A percentile compares a stretch with the other conserved stretches of the same genome.
phyloP scores from a whole-genome alignment of 768 basidiomycete species.

The Hemileccinum rubropunctum region DNA sequence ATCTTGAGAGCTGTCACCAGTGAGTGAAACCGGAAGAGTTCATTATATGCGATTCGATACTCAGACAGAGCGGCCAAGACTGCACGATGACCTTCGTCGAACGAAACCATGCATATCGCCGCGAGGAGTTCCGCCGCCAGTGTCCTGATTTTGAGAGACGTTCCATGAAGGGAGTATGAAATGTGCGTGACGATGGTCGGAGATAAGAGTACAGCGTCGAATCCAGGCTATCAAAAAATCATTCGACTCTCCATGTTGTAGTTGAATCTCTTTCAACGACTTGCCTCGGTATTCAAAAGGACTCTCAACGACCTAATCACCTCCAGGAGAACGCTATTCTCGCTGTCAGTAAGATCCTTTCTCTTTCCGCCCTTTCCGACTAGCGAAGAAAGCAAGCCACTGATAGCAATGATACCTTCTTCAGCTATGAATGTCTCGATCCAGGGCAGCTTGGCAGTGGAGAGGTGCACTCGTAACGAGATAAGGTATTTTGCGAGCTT shows the following conservation, averaged over 20 bases:
- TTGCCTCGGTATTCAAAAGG: slow-evolving; percentile 80
- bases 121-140: slow-evolving; percentile 77
- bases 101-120: slow-evolving; percentile 75
- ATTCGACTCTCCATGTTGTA: background rate
- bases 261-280: slow-evolving; percentile 4
- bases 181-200: slow-evolving; percentile 70
- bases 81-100: slow-evolving; percentile 65
- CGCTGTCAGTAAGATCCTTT: slow-evolving; percentile 58
- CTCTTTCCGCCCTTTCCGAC: slow-evolving; percentile 69
- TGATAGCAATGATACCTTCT: slow-evolving; percentile 65
- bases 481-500: slow-evolving; percentile 77
- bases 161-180: slow-evolving; percentile 62
- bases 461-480: slow-evolving; percentile 79
- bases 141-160: slow-evolving; percentile 66
- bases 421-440: slow-evolving; percentile 68
- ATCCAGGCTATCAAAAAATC: slow-evolving; percentile 55
- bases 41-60: slow-evolving; percentile 65
- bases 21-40: slow-evolving; percentile 77
- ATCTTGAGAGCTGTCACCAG: slow-evolving; percentile 63
- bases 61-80: slow-evolving; percentile 82
- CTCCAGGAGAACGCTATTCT: slow-evolving; percentile 68
- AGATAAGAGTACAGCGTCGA: slow-evolving; percentile 60
- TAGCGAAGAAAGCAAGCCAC: slow-evolving; percentile 52
- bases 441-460: slow-evolving; percentile 77
- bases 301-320: slow-evolving; percentile 77